Percentiles rank a stretch among this genome's conserved stretches.
These are phyloP conservation scores for Fusarium sp. DNA, from an alignment of 2,329 filamentous ascomycete species.

Conservation along the genomic window DNA sequence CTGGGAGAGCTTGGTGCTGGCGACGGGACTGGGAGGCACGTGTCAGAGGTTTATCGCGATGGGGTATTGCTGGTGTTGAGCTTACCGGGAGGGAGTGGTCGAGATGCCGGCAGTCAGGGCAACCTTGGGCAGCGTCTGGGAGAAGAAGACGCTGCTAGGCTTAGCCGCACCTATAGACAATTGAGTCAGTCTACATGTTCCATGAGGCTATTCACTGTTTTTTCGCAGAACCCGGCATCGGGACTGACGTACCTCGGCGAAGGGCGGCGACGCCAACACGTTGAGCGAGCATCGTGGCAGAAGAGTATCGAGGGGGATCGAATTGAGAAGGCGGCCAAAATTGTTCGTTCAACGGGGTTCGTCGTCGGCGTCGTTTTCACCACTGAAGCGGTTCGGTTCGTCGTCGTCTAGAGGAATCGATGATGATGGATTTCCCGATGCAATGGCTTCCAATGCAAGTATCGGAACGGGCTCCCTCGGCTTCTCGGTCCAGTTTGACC, in stretches of 20 bases:
- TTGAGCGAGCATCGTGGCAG: conserved; percentile 63
- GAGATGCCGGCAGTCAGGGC: conserved; percentile 55
- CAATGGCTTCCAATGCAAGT: conserved; percentile 12
- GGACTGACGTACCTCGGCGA: conserved; percentile 62
- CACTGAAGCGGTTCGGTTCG: background rate
- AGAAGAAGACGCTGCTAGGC: conserved; percentile 59
- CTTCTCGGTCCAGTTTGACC: conserved; percentile 56
- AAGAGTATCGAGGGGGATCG: conserved; percentile 5
- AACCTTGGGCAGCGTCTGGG: conserved; percentile 60
- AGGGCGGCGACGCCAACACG: conserved; percentile 68
- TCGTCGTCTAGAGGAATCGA: conserved; percentile 19
- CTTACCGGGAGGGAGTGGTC: conserved; percentile 61
- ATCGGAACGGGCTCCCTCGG: conserved; percentile 47
- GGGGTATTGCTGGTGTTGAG: background rate
- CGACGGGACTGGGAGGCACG: conserved; percentile 30
- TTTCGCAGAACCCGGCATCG: conserved; percentile 4
- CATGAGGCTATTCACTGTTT: conserved; percentile 29
- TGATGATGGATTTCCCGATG: conserved; percentile 34
- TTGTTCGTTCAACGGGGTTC: conserved; percentile 33
- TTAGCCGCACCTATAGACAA: conserved; percentile 51
- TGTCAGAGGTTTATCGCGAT: conserved; percentile 3
- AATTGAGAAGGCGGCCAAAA: conserved; percentile 14
- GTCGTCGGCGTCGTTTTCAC: conserved; percentile 29
- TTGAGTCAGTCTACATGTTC: conserved; percentile 9
- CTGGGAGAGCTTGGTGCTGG: conserved; percentile 67